Evolutionary conservation across 2,329 filamentous ascomycete species (phyloP), one percentile per base, ranked within the genome.

Genomic region (Ceratocystis ficicola): DNA sequence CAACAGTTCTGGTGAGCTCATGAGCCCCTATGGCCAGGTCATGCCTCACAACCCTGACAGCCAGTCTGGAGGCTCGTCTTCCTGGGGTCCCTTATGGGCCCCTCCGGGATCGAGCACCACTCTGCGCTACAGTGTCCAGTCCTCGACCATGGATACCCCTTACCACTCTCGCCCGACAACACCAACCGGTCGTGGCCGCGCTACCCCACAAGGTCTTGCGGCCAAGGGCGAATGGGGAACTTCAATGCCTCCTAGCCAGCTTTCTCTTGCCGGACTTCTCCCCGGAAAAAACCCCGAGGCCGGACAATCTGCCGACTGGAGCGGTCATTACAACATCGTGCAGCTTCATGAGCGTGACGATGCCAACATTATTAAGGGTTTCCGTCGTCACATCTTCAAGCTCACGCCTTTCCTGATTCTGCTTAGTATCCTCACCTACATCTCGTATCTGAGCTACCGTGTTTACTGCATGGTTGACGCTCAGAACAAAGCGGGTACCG

Each of bases 391-490:
- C 41, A 59, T 79, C 10, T 79, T 74, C 70, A 70, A 69, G 20
- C 69, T 78, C 41, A 72, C 73, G 6, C 77, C 77, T 0, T 61
- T 76, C 41, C 65, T 79, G 64, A 78, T 75, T 20, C 60, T 79
- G n/a, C 46, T 73, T 68, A 78, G 76, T 70, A 78, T 74, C 12
- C 69, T 69, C n/a, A 60, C 78, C n/a, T 79, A 77, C 71, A n/a
- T 79, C 3, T 46, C 72, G 66, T 84, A 84, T 68, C 78, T 84
- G 6, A 75, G 70, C 25, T 73, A 80, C 64, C 80, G 82, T 46
- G 77, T 84, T 36, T 73, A 74, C 63, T 83, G 81, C 70, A 78
- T 83, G 64, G 71, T 81, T n/a, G 73, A 74, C 57, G 81, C 82
- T 0, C 81, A 84, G 69, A 73, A 76, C 1, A 72, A 72, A 0